phyloP scores from a whole-genome alignment of 31 red algal species.

The Odonthalia washingtoniensis region DNA sequence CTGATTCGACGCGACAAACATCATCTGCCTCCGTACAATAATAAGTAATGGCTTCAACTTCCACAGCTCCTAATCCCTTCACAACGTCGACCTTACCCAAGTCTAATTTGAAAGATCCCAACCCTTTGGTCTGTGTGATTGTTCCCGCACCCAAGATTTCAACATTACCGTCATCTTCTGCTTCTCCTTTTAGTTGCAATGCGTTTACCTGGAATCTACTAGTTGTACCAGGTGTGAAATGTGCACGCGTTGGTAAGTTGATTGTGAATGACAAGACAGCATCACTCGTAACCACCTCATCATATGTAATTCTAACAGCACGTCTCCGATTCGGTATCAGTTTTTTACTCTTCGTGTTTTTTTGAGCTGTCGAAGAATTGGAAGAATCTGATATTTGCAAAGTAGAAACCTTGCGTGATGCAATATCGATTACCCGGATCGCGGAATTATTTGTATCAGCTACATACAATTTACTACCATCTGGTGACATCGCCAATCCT shows the following conservation, averaged over 20 bases:
- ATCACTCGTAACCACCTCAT: conserved; percentile 22
- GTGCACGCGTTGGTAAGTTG: conserved; percentile 46
- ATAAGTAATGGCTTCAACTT: conserved; percentile 68
- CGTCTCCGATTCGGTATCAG: conserved; percentile 65
- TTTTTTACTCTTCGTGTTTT: conserved; percentile 22
- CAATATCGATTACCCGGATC: conserved; percentile 69
- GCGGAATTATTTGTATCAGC: conserved; percentile 92
- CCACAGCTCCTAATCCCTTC: conserved; percentile 1
- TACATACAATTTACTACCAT: conserved; percentile 68
- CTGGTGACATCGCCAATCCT: conserved; percentile 70
- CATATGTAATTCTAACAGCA: conserved; percentile 55
- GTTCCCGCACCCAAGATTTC: conserved; percentile 26
- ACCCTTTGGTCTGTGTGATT: conserved; percentile 36
- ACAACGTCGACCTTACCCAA: conserved; percentile 19
- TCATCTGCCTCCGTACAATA: conserved; percentile 74
- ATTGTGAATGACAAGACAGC: conserved; percentile 44
- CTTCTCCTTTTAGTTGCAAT: background rate
- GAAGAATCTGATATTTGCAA: conserved; percentile 28
- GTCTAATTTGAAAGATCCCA: conserved; percentile 53
- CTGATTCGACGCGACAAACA: conserved; percentile 62
- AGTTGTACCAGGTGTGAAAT: conserved; percentile 73
- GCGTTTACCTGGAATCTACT: conserved; percentile 71
- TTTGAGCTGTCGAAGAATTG: conserved; percentile 12
- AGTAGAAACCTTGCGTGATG: conserved; percentile 52
- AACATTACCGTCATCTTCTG: background rate